Percentiles rank a stretch among this genome's conserved stretches.
These are phyloP conservation scores for Lactarius vividus DNA, from an alignment of 768 basidiomycete genomes.

Conservation along the genomic window DNA sequence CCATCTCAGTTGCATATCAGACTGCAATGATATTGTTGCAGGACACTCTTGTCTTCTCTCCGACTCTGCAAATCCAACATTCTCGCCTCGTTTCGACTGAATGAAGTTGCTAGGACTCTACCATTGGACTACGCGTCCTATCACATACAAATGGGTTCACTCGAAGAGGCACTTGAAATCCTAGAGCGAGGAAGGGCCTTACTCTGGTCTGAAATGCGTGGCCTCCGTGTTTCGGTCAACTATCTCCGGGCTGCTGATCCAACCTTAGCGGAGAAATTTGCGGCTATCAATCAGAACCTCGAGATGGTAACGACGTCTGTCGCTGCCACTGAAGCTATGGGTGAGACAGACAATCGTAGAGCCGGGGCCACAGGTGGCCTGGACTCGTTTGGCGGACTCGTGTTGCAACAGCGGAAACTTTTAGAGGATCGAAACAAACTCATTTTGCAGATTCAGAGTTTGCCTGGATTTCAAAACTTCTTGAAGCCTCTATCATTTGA, in stretches of 20 bases:
- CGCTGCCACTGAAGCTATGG: background rate
- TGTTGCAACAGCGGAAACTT: background rate
- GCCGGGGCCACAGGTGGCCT: background rate
- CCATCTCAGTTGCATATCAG: background rate
- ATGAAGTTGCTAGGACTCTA: background rate
- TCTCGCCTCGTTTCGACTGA: background rate
- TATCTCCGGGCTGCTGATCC: background rate
- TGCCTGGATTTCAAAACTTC: background rate
- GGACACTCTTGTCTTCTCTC: background rate
- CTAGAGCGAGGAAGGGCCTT: background rate
- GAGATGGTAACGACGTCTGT: background rate
- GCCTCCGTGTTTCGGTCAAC: background rate
- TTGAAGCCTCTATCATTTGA: background rate
- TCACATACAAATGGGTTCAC: background rate
- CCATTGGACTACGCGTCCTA: background rate
- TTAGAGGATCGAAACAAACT: background rate
- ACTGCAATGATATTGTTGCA: conserved; percentile 5
- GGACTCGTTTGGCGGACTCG: background rate
- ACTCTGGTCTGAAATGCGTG: conserved; percentile 6
- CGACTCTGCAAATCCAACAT: conserved; percentile 13
- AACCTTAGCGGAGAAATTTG: background rate
- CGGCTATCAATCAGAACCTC: background rate
- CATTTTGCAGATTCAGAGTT: background rate
- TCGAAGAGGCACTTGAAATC: background rate
- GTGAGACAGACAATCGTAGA: background rate